A percentile compares a stretch with the other conserved stretches of the same genome.
Conservation (phyloP, 176 grass and related monocot genomes). For the Oryza glumipatula region DNA sequence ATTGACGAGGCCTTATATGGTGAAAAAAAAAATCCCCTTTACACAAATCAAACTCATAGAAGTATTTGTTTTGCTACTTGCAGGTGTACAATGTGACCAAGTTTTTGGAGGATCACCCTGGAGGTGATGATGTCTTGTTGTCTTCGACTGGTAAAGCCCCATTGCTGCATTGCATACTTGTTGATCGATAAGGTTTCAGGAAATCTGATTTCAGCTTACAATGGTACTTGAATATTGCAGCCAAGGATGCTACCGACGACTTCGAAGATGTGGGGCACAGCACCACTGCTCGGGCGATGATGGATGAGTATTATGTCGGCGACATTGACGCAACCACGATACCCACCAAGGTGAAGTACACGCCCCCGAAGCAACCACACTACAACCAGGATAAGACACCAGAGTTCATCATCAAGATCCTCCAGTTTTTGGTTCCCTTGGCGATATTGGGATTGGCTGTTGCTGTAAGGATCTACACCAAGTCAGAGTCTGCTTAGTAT, state of each 20-base stretch:
- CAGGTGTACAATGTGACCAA: conserved; percentile 98
- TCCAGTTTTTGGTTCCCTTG: conserved; percentile 88
- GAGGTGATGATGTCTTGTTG: conserved; percentile 90
- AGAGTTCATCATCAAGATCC: conserved; percentile 82
- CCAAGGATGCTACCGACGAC: conserved; percentile 81
- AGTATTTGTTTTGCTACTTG: neutral
- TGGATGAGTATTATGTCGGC: conserved; percentile 67
- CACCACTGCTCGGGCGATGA: conserved; percentile 70
- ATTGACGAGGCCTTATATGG: neutral
- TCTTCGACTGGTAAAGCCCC: conserved; percentile 77
- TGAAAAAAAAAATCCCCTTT: neutral
- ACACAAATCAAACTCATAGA: neutral
- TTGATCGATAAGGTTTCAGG: conserved; percentile 9
- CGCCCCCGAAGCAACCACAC: conserved; percentile 79
- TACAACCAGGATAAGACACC: conserved; percentile 94
- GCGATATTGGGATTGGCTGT: conserved; percentile 77
- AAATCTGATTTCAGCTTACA: conserved; percentile 7
- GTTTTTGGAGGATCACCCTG: conserved; percentile 97
- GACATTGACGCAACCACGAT: conserved; percentile 72
- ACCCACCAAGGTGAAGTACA: conserved; percentile 87
- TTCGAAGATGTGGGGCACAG: conserved; percentile 79
- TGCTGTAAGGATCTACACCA: conserved; percentile 86
- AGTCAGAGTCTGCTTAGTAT: conserved; percentile 53
- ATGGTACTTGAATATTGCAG: conserved; percentile 31
- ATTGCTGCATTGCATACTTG: conserved; percentile 1